Conservation (phyloP, 2,329 filamentous ascomycete species). For the Macrophomina tecta region DNA sequence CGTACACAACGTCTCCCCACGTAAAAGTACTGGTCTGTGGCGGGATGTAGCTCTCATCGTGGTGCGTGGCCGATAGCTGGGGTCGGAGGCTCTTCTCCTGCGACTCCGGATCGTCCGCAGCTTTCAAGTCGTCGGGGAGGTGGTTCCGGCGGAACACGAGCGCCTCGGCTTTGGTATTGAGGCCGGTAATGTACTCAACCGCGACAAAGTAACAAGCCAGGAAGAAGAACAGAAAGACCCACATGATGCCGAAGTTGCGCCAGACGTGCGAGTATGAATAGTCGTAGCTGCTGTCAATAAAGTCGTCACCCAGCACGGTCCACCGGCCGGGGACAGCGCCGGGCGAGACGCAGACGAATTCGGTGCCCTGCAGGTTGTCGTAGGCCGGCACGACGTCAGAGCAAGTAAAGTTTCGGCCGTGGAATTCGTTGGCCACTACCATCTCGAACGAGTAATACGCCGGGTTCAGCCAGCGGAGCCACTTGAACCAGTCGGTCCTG, state of each 20-base stretch:
- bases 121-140: conserved; percentile 49
- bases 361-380: background rate
- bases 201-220: conserved; percentile 67
- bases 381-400: conserved; percentile 44
- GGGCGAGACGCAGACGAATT: conserved; percentile 54
- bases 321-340: conserved; percentile 48
- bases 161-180: conserved; percentile 66
- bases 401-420: conserved; percentile 40
- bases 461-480: conserved; percentile 73
- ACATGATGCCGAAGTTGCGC: conserved; percentile 72
- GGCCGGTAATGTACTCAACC: conserved; percentile 60
- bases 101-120: conserved; percentile 58
- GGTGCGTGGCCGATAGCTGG: background rate
- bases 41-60: conserved; percentile 40
- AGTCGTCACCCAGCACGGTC: conserved; percentile 49
- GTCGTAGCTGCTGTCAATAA: conserved; percentile 37
- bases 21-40: conserved; percentile 70
- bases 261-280: conserved; percentile 54
- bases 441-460: conserved; percentile 81
- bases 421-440: conserved; percentile 77
- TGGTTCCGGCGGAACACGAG: conserved; percentile 66
- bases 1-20: conserved; percentile 58
- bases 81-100: conserved; percentile 29
- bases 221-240: conserved; percentile 69
- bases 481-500: conserved; percentile 50